phyloP scores from a whole-genome alignment of 345 rosid genomes.

The Syzygium grande region DNA sequence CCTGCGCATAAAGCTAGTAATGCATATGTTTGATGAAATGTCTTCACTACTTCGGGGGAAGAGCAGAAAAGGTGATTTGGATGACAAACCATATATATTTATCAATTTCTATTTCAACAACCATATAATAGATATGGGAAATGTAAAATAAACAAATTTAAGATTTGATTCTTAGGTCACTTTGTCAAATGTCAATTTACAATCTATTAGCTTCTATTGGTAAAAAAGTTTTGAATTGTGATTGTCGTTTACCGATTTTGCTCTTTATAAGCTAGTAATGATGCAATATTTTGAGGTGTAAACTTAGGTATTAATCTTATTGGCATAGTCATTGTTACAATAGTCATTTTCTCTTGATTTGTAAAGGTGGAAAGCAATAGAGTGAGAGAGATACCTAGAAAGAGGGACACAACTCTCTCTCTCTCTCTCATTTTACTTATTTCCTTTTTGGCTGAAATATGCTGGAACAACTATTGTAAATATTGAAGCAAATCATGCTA shows the following conservation, averaged over 20 bases:
- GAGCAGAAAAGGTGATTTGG: neutral
- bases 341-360: neutral
- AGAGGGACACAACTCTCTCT: neutral
- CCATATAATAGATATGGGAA: neutral
- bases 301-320: neutral
- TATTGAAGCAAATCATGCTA: neutral
- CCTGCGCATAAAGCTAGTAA: neutral
- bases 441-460: neutral
- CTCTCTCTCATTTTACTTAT: neutral
- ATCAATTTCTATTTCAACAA: neutral
- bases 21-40: neutral
- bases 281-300: neutral
- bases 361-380: neutral
- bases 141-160: neutral
- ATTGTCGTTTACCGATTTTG: neutral
- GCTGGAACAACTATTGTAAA: neutral
- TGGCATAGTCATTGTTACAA: neutral
- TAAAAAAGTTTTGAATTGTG: neutral
- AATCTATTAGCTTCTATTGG: neutral
- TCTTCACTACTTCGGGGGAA: neutral
- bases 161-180: neutral
- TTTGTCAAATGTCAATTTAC: neutral
- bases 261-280: neutral
- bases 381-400: neutral
- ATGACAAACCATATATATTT: neutral